Evolutionary conservation across 495 filamentous ascomycete genomes (phyloP), one percentile per base, ranked within the genome.

Genomic region (Daldinia concentrica): DNA sequence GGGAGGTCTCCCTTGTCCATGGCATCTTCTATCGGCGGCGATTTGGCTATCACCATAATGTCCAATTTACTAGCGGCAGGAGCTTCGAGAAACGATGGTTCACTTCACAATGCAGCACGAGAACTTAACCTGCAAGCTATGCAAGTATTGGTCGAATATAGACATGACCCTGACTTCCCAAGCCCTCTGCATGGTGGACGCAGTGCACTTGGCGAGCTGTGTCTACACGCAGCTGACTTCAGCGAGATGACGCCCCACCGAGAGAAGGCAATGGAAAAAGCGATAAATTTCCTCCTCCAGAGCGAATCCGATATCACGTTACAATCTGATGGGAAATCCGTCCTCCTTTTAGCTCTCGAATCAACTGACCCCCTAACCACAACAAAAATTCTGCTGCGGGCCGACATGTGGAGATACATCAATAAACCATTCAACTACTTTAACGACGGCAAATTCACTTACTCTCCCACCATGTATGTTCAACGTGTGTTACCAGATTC

Each of bases 261-360:
- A 37, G 81, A 83, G 56, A 85, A 83, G 55, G 54, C 71, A 4
- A 83, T 86, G 82, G 81, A 84, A n/a, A 84, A 80, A 51, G 82
- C 75, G 34, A 83, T 86, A 56, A 66, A 69, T 3, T 79, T 81
- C 15, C 76, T 86, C 3, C 71, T 86, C 45, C 72, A 80, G 27
- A 64, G 76, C 22, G 79, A 77, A 1, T 76, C 79, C 24, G 82
- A 85, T 67, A 74, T 82, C 19, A 77, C 81, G 0, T 76, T 85
- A 27, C 79, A 81, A 59, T 78, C 76, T 1, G 66, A 81, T 26
- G 83, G 82, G 5, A 85, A 85, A 61, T 82, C 82, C 0, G 73
- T 78, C 11, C 73, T 86, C 22, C 78, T 82, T 24, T 79, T 86
- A 15, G 82, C 83, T 1, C 74, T 86, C 9, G 73, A 83, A 62